Conservation (phyloP, 2,329 filamentous ascomycete genomes). For the Tolypocladium tropicale region DNA sequence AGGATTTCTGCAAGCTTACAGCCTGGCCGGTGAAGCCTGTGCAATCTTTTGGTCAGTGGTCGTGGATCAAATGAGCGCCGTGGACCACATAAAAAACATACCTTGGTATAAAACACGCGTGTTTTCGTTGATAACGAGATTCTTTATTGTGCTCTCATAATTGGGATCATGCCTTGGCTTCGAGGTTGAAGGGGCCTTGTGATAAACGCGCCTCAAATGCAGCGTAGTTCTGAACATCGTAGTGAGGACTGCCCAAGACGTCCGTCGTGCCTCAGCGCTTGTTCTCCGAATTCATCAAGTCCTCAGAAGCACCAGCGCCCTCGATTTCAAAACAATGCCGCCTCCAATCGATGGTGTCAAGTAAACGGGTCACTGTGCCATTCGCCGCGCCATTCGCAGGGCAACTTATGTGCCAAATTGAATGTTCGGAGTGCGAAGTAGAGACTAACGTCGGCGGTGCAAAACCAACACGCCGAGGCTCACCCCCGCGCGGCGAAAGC, state of each 20-base stretch:
- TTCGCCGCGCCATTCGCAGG: no score
- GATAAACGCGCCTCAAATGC: neutral
- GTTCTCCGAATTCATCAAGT: no score
- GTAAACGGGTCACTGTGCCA: no score
- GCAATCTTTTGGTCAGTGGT: neutral
- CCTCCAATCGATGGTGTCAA: neutral
- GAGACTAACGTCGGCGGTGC: neutral
- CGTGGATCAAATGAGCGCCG: neutral
- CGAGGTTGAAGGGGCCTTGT: neutral
- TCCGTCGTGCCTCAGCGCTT: neutral
- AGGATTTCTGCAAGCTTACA: slow-evolving; percentile 9
- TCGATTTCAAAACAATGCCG: neutral
- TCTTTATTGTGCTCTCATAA: slow-evolving; percentile 19
- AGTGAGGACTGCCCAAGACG: neutral
- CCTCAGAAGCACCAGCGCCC: no score
- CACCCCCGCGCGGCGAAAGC: neutral
- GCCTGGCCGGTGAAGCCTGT: slow-evolving; percentile 28
- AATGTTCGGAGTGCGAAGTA: no score
- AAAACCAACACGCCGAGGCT: neutral
- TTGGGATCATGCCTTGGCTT: neutral
- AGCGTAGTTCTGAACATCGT: neutral
- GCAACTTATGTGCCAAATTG: neutral
- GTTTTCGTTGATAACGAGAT: slow-evolving; percentile 14
- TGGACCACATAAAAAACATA: slow-evolving; percentile 1
- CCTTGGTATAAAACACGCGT: slow-evolving; percentile 27